These are phyloP conservation scores for Coemansia brasiliensis DNA, from an alignment of 192 early-diverging fungal species.

Conservation along the genomic window DNA sequence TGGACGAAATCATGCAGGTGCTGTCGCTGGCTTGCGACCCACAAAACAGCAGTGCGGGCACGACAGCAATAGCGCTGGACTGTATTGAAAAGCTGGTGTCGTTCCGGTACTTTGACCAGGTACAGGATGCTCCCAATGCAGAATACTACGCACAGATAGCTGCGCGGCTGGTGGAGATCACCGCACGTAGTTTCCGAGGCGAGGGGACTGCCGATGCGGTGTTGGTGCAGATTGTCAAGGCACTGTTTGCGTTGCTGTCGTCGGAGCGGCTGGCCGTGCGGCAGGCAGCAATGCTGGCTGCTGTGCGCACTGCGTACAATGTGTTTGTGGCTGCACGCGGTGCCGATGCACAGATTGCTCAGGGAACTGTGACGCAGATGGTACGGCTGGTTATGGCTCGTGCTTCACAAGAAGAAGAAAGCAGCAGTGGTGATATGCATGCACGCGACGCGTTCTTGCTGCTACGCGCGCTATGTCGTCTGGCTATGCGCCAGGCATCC, in stretches of 20 bases:
- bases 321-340: constrained; percentile 81
- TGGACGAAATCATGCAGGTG: constrained; percentile 62
- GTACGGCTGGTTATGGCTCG: constrained; percentile 78
- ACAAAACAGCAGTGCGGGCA: constrained; percentile 55
- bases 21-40: constrained; percentile 73
- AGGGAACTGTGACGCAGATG: constrained; percentile 88
- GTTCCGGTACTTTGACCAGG: constrained; percentile 61
- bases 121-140: constrained; percentile 3
- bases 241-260: constrained; percentile 80
- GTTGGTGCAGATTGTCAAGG: constrained; percentile 91
- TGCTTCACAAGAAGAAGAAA: constrained; percentile 36
- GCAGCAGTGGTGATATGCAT: constrained; percentile 20
- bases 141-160: constrained; percentile 4
- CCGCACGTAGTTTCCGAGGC: constrained; percentile 77
- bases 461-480: constrained; percentile 83
- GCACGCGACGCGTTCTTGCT: constrained; percentile 80
- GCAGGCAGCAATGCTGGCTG: constrained; percentile 71
- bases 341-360: constrained; percentile 81
- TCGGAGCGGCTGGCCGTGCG: constrained; percentile 67
- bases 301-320: constrained; percentile 83
- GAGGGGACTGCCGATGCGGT: constrained; percentile 82
- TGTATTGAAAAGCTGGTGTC: constrained; percentile 80
- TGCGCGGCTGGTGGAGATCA: constrained; percentile 64
- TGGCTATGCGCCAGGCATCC: constrained; percentile 81
- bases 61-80: constrained; percentile 73